A percentile compares a stretch with the other conserved stretches of the same genome.
These are phyloP conservation scores for Mrakia gelida DNA, from an alignment of 768 basidiomycete species.

Conservation along the genomic window DNA sequence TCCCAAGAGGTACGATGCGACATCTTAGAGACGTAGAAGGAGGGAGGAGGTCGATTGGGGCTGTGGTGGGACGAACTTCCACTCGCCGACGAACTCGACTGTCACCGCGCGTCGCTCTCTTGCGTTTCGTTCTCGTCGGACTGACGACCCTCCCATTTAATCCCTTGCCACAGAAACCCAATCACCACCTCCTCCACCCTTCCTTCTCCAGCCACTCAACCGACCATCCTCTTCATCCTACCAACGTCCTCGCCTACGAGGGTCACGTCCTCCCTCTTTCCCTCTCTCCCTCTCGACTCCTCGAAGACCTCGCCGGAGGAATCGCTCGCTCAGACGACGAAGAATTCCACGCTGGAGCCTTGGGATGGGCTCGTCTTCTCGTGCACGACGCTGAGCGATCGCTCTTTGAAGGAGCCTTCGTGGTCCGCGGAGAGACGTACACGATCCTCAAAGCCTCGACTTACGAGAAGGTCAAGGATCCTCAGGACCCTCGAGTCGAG, in stretches of 20 bases:
- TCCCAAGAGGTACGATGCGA: too few relatives aligned
- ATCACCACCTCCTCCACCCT: slow-evolving; percentile 39
- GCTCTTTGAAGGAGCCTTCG: slow-evolving; percentile 71
- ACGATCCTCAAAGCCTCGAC: slow-evolving; percentile 54
- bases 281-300: slow-evolving; percentile 53
- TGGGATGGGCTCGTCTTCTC: slow-evolving; percentile 76
- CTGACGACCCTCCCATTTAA: neutral
- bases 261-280: slow-evolving; percentile 63
- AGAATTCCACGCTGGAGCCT: slow-evolving; percentile 44
- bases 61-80: too few relatives aligned
- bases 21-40: too few relatives aligned
- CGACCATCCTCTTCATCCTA: slow-evolving; percentile 53
- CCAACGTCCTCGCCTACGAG: slow-evolving; percentile 61
- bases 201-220: slow-evolving; percentile 48
- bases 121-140: neutral
- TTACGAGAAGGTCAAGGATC: slow-evolving; percentile 40
- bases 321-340: slow-evolving; percentile 46
- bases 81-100: too few relatives aligned
- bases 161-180: slow-evolving; percentile 34
- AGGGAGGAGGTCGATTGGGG: too few relatives aligned
- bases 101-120: neutral
- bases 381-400: slow-evolving; percentile 59
- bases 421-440: slow-evolving; percentile 36
- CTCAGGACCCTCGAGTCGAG: slow-evolving; percentile 48
- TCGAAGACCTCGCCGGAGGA: slow-evolving; percentile 34